These are phyloP conservation scores for Schizophyllum commune DNA, from an alignment of 1,284 basidiomycete genomes.

Conservation along the genomic window DNA sequence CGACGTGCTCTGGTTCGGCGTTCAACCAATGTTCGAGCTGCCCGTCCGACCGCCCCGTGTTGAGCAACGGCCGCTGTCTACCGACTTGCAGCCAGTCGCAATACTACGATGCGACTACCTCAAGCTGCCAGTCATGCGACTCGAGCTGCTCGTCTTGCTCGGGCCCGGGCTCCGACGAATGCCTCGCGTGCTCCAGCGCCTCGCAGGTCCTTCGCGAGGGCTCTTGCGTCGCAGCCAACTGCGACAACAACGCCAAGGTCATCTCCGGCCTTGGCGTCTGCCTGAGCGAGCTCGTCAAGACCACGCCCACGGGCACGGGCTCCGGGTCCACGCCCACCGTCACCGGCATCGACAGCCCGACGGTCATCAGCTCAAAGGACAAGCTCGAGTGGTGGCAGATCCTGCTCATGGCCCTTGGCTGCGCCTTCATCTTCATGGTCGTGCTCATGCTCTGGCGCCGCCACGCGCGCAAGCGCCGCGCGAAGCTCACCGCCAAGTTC, in stretches of 20 bases:
- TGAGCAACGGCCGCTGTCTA: constrained; percentile 64
- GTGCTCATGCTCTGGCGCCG: constrained; percentile 63
- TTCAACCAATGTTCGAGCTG: constrained; percentile 76
- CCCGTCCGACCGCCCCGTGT: constrained; percentile 57
- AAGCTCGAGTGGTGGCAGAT: constrained; percentile 73
- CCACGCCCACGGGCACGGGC: constrained; percentile 41
- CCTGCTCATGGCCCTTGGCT: constrained; percentile 71
- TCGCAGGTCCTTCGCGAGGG: constrained; percentile 57
- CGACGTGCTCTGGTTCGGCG: constrained; percentile 59
- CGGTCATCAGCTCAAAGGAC: constrained; percentile 25
- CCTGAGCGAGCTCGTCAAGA: constrained; percentile 60
- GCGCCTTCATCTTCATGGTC: constrained; percentile 65
- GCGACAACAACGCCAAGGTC: constrained; percentile 43
- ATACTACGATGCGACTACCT: constrained; percentile 60
- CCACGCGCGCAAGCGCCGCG: constrained; percentile 56
- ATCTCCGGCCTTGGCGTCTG: constrained; percentile 69
- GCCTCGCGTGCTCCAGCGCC: constrained; percentile 64
- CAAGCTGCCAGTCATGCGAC: constrained; percentile 64
- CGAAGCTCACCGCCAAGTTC: constrained; percentile 56
- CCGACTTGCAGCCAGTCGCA: constrained; percentile 65
- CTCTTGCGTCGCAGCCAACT: constrained; percentile 53
- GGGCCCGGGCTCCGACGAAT: constrained; percentile 52
- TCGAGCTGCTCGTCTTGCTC: constrained; percentile 68
- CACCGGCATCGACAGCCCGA: constrained; percentile 44
- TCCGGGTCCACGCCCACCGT: constrained; percentile 36